Percentiles rank a stretch among this genome's conserved stretches.
These are phyloP conservation scores for Rutstroemia sp. DNA, from an alignment of 2,329 filamentous ascomycete species.

Conservation along the genomic window DNA sequence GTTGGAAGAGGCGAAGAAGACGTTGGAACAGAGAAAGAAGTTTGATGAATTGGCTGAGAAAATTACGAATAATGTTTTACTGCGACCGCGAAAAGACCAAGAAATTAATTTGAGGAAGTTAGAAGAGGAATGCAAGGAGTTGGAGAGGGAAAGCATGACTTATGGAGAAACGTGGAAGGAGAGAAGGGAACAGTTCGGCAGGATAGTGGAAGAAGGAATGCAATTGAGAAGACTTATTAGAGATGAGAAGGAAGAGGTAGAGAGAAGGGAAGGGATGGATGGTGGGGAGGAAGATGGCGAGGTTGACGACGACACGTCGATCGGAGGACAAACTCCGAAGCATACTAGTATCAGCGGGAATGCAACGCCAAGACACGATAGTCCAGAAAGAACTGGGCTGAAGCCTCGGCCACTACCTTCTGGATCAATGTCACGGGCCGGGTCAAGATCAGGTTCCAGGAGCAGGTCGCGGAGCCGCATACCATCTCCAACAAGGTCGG, in stretches of 20 bases:
- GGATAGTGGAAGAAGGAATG: conserved; percentile 88
- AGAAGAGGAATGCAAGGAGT: conserved; percentile 78
- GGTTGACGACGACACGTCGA: conserved; percentile 48
- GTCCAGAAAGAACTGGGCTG: conserved; percentile 35
- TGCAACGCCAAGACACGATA: conserved; percentile 43
- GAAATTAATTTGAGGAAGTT: conserved; percentile 70
- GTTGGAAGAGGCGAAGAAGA: conserved; percentile 68
- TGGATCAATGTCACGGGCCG: conserved; percentile 32
- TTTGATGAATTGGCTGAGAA: conserved; percentile 86
- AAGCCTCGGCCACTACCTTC: conserved; percentile 26
- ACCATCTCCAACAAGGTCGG: conserved; percentile 29
- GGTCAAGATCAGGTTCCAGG: conserved; percentile 25
- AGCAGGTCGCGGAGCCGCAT: conserved; percentile 35
- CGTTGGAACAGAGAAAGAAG: conserved; percentile 69
- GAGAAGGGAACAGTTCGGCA: conserved; percentile 76
- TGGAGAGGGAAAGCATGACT: conserved; percentile 75
- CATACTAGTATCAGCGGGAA: conserved; percentile 40
- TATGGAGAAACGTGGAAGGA: conserved; percentile 81
- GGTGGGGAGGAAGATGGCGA: conserved; percentile 48
- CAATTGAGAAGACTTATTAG: conserved; percentile 76
- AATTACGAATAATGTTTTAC: conserved; percentile 72
- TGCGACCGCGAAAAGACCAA: conserved; percentile 81
- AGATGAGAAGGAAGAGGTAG: conserved; percentile 92
- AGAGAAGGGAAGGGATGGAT: conserved; percentile 76
- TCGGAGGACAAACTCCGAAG: conserved; percentile 43